These are phyloP conservation scores for Pulicaria dysenterica DNA, from an alignment of 129 eudicot genomes.

Conservation along the genomic window DNA sequence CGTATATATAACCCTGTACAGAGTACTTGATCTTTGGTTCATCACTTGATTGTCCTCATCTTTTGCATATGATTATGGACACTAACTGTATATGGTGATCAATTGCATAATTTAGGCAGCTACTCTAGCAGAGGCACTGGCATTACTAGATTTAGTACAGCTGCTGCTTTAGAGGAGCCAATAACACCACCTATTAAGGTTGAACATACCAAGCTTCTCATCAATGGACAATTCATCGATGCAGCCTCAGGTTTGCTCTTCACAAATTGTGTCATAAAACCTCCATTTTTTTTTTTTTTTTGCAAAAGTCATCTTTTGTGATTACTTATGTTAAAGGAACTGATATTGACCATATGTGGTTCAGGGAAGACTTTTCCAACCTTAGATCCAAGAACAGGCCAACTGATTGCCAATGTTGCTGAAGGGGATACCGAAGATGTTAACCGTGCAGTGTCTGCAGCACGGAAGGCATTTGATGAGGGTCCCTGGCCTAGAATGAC, in stretches of 20 bases:
- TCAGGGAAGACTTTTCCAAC: slow-evolving; percentile 93
- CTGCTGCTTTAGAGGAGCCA: slow-evolving; percentile 69
- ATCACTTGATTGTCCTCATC: not conserved
- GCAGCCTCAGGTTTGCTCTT: slow-evolving; percentile 69
- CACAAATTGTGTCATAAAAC: not conserved
- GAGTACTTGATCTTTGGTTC: not conserved
- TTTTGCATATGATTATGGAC: not conserved
- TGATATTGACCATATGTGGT: slow-evolving; percentile 16
- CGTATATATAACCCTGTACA: not conserved
- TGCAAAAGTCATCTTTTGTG: not conserved
- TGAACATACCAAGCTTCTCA: slow-evolving; percentile 68
- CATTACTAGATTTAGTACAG: slow-evolving; percentile 54
- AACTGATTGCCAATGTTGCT: slow-evolving; percentile 78
- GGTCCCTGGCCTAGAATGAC: slow-evolving; percentile 98
- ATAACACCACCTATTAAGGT: slow-evolving; percentile 63
- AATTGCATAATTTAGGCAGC: slow-evolving; percentile 47
- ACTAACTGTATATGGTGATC: slow-evolving; percentile 11
- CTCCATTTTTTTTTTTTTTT: not conserved
- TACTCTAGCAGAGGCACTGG: slow-evolving; percentile 43
- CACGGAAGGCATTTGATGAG: slow-evolving; percentile 90
- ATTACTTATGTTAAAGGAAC: not conserved
- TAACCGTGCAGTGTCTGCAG: slow-evolving; percentile 83
- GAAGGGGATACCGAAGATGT: slow-evolving; percentile 83
- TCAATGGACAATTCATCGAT: slow-evolving; percentile 84
- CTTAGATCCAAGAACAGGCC: slow-evolving; percentile 80